phyloP scores from a whole-genome alignment of 2,329 filamentous ascomycete species.

The Apiospora malaysiana region DNA sequence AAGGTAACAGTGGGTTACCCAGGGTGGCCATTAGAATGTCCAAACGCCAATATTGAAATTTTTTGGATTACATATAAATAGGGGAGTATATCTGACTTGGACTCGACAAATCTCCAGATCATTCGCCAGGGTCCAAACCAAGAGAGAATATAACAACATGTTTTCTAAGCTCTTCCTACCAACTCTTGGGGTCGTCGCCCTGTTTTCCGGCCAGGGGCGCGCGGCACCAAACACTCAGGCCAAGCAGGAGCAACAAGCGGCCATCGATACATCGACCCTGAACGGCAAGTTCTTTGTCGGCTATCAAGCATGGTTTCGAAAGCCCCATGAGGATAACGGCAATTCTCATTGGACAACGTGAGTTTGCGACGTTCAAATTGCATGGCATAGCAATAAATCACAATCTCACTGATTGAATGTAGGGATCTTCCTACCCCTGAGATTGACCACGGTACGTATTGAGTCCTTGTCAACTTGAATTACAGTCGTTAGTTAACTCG shows the following conservation, averaged over 20 bases:
- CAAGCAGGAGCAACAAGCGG: background rate
- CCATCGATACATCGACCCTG: slow-evolving; percentile 34
- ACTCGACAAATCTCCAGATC: background rate
- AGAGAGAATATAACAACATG: background rate
- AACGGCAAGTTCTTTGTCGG: slow-evolving; percentile 35
- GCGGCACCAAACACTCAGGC: background rate
- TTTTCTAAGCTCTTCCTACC: background rate
- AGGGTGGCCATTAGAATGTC: background rate
- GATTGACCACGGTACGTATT: background rate
- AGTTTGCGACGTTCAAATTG: background rate
- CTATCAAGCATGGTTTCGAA: slow-evolving; percentile 37
- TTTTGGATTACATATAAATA: background rate
- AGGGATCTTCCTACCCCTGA: background rate
- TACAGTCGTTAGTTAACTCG: background rate
- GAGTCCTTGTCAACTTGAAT: too few relatives aligned
- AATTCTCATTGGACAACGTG: slow-evolving; percentile 38
- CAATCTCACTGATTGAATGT: background rate
- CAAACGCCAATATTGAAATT: background rate
- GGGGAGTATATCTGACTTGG: background rate
- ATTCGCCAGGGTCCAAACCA: background rate
- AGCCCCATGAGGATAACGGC: slow-evolving; percentile 32
- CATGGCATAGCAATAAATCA: background rate
- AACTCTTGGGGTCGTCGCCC: background rate
- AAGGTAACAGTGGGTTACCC: background rate
- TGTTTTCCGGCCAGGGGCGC: background rate